phyloP scores from a whole-genome alignment of 2,329 filamentous ascomycete species.

The Penicillium freii region DNA sequence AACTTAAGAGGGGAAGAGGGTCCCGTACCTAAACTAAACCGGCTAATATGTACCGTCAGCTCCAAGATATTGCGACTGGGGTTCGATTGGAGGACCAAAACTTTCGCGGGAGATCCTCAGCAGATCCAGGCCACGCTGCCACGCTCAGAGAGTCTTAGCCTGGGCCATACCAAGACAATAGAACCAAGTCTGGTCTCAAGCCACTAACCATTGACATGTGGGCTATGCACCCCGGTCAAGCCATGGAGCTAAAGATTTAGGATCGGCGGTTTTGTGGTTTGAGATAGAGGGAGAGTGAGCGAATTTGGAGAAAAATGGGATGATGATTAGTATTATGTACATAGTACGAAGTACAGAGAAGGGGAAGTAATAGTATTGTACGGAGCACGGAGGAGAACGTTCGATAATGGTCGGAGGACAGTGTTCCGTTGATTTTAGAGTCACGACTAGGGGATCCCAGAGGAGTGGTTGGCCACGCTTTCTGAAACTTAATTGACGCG shows the following conservation, averaged over 20 bases:
- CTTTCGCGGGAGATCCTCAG: conserved; percentile 40
- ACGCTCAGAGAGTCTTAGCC: not conserved
- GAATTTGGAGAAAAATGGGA: not conserved
- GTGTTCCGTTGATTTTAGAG: conserved; percentile 15
- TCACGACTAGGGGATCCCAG: conserved; percentile 25
- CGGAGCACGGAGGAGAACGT: not conserved
- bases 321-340: no score
- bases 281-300: not conserved
- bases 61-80: conserved; percentile 1
- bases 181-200: not conserved
- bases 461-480: conserved; percentile 35
- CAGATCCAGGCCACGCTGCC: conserved; percentile 28
- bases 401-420: conserved; percentile 14
- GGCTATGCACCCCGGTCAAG: conserved; percentile 8
- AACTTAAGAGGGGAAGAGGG: conserved; percentile 20
- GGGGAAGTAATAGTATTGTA: not conserved
- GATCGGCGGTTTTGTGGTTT: conserved; percentile 10
- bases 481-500: conserved; percentile 36
- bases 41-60: not conserved
- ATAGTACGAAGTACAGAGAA: not conserved
- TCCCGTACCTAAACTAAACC: conserved; percentile 19
- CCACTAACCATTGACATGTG: conserved; percentile 4
- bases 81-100: conserved; percentile 30
- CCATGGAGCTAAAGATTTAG: not conserved
- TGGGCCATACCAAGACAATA: not conserved